phyloP scores from a whole-genome alignment of 306 rosid species.

The Glycyrrhiza uralensis region DNA sequence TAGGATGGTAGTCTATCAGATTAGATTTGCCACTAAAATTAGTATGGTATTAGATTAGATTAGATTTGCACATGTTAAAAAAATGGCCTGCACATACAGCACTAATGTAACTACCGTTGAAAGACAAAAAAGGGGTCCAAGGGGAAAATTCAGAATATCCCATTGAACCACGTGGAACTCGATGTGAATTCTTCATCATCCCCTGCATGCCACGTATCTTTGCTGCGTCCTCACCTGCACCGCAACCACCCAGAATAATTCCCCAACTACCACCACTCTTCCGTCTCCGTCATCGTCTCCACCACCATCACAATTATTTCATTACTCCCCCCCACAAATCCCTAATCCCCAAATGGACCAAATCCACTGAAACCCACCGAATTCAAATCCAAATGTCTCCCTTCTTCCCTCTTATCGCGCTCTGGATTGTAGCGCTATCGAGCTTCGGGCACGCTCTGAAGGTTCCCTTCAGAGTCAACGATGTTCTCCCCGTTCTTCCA shows the following conservation, averaged over 20 bases:
- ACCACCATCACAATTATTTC: background rate
- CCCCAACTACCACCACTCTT: background rate
- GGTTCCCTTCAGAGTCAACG: slow-evolving; percentile 70
- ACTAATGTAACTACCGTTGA: too few species aligned
- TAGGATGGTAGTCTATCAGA: too few species aligned
- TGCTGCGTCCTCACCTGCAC: background rate
- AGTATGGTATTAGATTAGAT: too few species aligned
- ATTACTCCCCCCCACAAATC: background rate
- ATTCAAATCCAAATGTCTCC: slow-evolving; percentile 24
- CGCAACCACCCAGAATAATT: background rate
- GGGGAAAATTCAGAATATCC: background rate
- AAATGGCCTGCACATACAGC: too few species aligned
- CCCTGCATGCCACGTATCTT: slow-evolving; percentile 13
- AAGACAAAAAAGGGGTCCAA: background rate
- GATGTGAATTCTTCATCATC: background rate
- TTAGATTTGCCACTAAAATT: too few species aligned
- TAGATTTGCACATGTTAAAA: too few species aligned
- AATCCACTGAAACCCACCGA: background rate
- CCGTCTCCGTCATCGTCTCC: background rate
- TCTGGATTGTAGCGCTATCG: slow-evolving; percentile 39
- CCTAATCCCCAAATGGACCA: slow-evolving; percentile 23
- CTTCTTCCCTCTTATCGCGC: background rate
- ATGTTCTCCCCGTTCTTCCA: slow-evolving; percentile 88
- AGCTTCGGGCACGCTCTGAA: slow-evolving; percentile 41
- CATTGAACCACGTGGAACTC: background rate